Evolutionary conservation across 345 rosid species (phyloP), one percentile per base, ranked within the genome.

Genomic region (Cardamine chenopodiifolia): DNA sequence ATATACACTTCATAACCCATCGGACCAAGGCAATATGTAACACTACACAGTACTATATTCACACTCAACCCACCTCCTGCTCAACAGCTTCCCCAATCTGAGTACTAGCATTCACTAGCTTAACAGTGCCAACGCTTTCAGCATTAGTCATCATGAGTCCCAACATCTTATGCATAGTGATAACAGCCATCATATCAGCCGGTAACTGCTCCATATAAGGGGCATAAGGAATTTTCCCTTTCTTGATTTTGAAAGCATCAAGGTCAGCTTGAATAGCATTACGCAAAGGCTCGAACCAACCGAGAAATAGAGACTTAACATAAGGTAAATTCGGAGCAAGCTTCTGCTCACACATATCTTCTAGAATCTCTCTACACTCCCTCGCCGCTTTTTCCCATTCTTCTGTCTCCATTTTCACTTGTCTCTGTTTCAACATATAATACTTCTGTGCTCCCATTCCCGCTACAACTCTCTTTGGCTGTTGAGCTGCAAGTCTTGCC

Each of bases 271-370:
- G 81, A 79, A 95, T 95, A 8, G 97, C 89, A 77, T 92, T 82
- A 58, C 86, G 84, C 69, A 95, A 39, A 64, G 98, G 99, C 84
- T 92, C 97, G 37, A 95, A 95, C 99, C 99, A 95, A 10, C 97
- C 98, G 2, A 92, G 90, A 76, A 95, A 90, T 68, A 92, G 71
- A 12, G 98, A 83, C 84, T 95, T 95, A 15, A 92, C 72, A 66
- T 85, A 90, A 66, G 99, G 99, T 77, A 95, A 78, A 77, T 89
- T 95, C 1, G 99, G 99, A 17, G 99, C 98, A 39, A 95, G 90
- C 83, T 92, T 92, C 77, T 95, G 93, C 86, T 88, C 86, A 45
- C 99, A 95, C 97, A 95, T 95, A 67, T 92, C 97, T 40, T 37
- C 44, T n/a, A 95, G 77, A 72, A 90, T 74, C 79, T 95, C 98